These are phyloP conservation scores for Astraeus odoratus DNA, from an alignment of 768 basidiomycete species.

Conservation along the genomic window DNA sequence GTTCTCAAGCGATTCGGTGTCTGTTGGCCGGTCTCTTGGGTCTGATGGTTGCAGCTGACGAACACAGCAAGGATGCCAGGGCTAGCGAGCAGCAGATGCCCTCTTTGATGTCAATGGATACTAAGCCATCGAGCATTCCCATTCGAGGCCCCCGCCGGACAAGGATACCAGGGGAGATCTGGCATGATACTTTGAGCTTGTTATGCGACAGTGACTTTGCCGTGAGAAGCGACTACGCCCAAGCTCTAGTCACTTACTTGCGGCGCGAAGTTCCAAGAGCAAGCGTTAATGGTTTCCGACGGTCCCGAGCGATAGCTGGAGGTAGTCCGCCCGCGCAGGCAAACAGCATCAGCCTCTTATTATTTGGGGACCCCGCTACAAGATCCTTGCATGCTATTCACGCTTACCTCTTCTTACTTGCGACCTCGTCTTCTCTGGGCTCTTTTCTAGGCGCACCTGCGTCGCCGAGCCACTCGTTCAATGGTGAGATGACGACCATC, in stretches of 20 bases:
- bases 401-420: constrained; percentile 74
- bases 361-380: constrained; percentile 52
- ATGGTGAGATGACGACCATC: constrained; percentile 22
- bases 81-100: constrained; percentile 15
- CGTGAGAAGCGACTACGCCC: constrained; percentile 75
- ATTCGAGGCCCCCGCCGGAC: constrained; percentile 50
- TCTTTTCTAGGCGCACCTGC: constrained; percentile 33
- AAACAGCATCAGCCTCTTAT: constrained; percentile 40
- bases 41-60: constrained; percentile 57
- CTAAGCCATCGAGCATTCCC: constrained; percentile 18
- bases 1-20: constrained; percentile 63
- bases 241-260: constrained; percentile 70
- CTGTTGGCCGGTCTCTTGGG: constrained; percentile 66
- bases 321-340: constrained; percentile 40
- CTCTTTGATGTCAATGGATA: constrained; percentile 23
- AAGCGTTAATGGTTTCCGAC: constrained; percentile 41
- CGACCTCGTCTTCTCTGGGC: constrained; percentile 62
- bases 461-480: constrained; percentile 34
- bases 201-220: constrained; percentile 72
- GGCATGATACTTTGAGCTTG: constrained; percentile 86
- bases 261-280: constrained; percentile 64
- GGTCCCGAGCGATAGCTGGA: constrained; percentile 39
- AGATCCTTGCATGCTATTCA: constrained; percentile 77
- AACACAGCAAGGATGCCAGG: too few species aligned
- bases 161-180: constrained; percentile 71